These are phyloP conservation scores for Suillus brevipes DNA, from an alignment of 768 basidiomycete species.

Conservation along the genomic window DNA sequence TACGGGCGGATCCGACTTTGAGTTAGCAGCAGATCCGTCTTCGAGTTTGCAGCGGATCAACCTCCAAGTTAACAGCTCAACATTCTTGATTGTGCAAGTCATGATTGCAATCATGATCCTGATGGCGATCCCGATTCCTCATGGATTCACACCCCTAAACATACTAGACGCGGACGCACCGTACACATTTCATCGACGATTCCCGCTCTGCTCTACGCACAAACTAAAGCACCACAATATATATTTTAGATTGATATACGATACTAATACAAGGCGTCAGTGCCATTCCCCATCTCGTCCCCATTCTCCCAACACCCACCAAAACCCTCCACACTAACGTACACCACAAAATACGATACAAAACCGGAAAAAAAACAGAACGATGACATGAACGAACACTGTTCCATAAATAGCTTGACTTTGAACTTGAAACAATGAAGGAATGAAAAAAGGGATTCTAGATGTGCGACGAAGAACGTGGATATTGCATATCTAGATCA, in stretches of 20 bases:
- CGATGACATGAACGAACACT: neutral
- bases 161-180: neutral
- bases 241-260: conserved; percentile 21
- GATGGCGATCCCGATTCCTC: neutral
- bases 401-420: conserved; percentile 4
- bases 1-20: neutral
- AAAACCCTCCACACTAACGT: conserved; percentile 14
- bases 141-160: neutral
- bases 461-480: conserved; percentile 5
- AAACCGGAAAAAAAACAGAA: neutral
- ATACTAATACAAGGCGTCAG: conserved; percentile 27
- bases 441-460: neutral
- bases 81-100: neutral
- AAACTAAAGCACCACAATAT: neutral
- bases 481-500: conserved; percentile 11
- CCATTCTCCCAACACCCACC: conserved; percentile 3
- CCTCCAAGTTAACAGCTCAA: neutral
- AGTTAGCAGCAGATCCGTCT: neutral
- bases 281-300: conserved; percentile 11
- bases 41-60: neutral
- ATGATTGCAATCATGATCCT: neutral
- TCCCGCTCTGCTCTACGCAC: neutral
- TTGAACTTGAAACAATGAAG: neutral
- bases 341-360: conserved; percentile 6
- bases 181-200: neutral